Evolutionary conservation across 208 protist species (phyloP), one percentile per base, ranked within the genome.

Genomic region (Trypanosoma theileri): DNA sequence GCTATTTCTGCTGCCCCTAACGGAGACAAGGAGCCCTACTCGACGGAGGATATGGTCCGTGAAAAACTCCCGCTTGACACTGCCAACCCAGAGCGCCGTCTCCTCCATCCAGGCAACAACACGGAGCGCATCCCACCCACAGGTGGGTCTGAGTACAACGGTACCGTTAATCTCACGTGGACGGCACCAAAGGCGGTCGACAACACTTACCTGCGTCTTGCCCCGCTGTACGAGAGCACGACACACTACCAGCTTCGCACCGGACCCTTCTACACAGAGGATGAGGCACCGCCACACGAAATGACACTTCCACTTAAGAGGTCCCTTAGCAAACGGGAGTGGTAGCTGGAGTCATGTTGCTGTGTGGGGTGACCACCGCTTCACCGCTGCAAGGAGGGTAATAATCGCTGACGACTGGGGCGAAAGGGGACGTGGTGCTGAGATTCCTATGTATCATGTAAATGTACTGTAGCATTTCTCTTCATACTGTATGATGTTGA

Each of bases 201-300:
- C 60, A 85, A 84, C 63, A 94, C 88, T 11, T 76, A 88, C 63
- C 73, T 94, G 53, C 88, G 88, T 4, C 70, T 90, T 6, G 77
- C 73, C 4, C 85, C 79, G 6, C 79, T 68, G 19, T 94, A 90
- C 55, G 88, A 94, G 65, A 92, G 85, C 31, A 94, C 81, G 21
- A 88, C 77, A 66, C 88, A 94, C 69, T 84, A 94, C 74, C 75
- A 85, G 16, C 76, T 89, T 10, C 88, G 88, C 45, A 94, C 88
- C 1, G 88, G 88, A 8, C 80, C 64, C 14, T 82, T 82, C 73
- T 94, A 89, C 57, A 88, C 75, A 14, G 84, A 88, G 26, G 88
- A 91, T 51, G 56, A 79, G 65, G 88, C 88, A 14, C 88, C 82
- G 10, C 58, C 77, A 31, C 88, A 83, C 28, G 67, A 75, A 48